Evolutionary conservation across 1,284 basidiomycete genomes (phyloP).

Genomic region (Cryptococcus sp.): DNA sequence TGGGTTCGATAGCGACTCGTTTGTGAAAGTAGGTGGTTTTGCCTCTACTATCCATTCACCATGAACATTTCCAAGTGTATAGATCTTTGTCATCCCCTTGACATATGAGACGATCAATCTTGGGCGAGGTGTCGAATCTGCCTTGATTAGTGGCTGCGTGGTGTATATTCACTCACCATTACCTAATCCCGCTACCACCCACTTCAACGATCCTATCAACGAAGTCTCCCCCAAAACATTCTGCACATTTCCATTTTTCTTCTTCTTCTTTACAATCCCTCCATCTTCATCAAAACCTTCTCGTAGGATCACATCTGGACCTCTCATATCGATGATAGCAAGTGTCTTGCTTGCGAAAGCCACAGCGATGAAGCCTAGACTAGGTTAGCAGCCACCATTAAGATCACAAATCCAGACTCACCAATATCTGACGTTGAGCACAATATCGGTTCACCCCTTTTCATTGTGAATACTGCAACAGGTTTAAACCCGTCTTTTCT

Average conservation of each 20-base stretch:
- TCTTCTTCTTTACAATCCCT: constrained; percentile 41
- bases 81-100: constrained; percentile 61
- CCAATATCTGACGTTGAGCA: constrained; percentile 66
- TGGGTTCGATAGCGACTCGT: constrained; percentile 53
- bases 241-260: constrained; percentile 43
- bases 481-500: constrained; percentile 57
- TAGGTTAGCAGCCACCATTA: background rate
- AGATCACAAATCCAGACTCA: constrained; percentile 37
- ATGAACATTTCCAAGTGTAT: constrained; percentile 53
- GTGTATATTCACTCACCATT: constrained; percentile 48
- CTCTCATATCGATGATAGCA: constrained; percentile 65
- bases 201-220: constrained; percentile 56
- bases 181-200: constrained; percentile 60
- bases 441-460: constrained; percentile 54
- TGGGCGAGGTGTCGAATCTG: constrained; percentile 56
- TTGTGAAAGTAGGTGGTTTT: constrained; percentile 44
- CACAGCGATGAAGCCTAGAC: constrained; percentile 66
- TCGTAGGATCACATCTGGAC: constrained; percentile 59
- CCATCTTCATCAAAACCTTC: constrained; percentile 46
- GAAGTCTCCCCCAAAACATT: constrained; percentile 40
- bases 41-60: constrained; percentile 58
- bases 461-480: constrained; percentile 57
- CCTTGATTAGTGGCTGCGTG: constrained; percentile 6
- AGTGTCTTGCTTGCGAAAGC: constrained; percentile 61
- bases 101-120: constrained; percentile 60